Base-by-base conservation (phyloP, 805 yeast species). In the Candida montana region DNA sequence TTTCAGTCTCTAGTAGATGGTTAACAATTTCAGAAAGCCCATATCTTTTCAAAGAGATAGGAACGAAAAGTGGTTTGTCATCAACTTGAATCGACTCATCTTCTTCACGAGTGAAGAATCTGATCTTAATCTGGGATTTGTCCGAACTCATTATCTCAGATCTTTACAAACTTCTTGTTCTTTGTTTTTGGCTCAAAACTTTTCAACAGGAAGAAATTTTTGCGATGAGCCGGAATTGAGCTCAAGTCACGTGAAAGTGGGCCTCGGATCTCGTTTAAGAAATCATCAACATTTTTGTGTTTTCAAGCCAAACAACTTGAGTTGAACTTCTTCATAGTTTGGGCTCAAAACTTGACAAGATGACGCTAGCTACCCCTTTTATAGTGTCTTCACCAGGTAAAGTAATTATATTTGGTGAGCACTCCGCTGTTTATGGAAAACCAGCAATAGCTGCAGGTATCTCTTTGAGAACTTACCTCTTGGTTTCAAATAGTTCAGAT, bases 391-490 rank as follows among this genome's bases (percentile, higher is more conserved):
- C 99, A 1, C 99, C 99, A 0, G 99, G 99, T 4, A 93, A 93
- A 57, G 95, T 89, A 34, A 93, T 93, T 52, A 71, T 93, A 28
- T 93, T 90, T 61, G 99, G 99, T 18, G 99, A 93, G 58, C 99
- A 93, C 57, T 85, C 97, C 7, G 98, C 95, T 2, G 99, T 93
- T 0, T 86, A 85, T 59, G 81, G 85, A 35, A 85, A 79, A 67
- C 96, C 96, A 2, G 98, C 97, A 11, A 85, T 93, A 39, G 98
- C 99, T 2, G 97, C 98, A 0, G 93, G 96, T 4, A 74, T 91
- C 9, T 82, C 93, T 7, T 67, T 93, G 44, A 74, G 96, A 54
- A 85, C 97, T 0, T 91, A 87, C 53, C 63, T 90, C 7, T 64
- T 84, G 17, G 93, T 85, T 2, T 61, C 78, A 3, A 69, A 74